Conservation (phyloP, 129 eudicot genomes). For the Helianthus annuus region HanXRQr2.0-SUNRISE NC_035446.2:142197023-142197522, state of each 20-base stretch:
- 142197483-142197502: slow-evolving; percentile 72
- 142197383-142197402: neutral
- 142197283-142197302: slow-evolving; percentile 81
- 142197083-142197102: slow-evolving; percentile 59
- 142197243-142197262: slow-evolving; percentile 72
- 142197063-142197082: slow-evolving; percentile 63
- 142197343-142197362: slow-evolving; percentile 68
- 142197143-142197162: slow-evolving; percentile 55
- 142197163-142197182: slow-evolving; percentile 6
- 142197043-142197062: slow-evolving; percentile 64
- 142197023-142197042: slow-evolving; percentile 46
- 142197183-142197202: slow-evolving; percentile 16
- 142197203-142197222: slow-evolving; percentile 83
- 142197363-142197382: neutral
- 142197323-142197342: slow-evolving; percentile 97
- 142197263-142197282: slow-evolving; percentile 85
- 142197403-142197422: neutral
- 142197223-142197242: slow-evolving; percentile 88
- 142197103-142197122: slow-evolving; percentile 76
- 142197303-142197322: slow-evolving; percentile 91
- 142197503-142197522: slow-evolving; percentile 81
- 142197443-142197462: slow-evolving; percentile 74
- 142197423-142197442: neutral
- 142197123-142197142: slow-evolving; percentile 86
- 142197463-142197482: slow-evolving; percentile 79